Conservation (phyloP, 192 early-diverging fungal species). For the Kappamyces sp. region DNA sequence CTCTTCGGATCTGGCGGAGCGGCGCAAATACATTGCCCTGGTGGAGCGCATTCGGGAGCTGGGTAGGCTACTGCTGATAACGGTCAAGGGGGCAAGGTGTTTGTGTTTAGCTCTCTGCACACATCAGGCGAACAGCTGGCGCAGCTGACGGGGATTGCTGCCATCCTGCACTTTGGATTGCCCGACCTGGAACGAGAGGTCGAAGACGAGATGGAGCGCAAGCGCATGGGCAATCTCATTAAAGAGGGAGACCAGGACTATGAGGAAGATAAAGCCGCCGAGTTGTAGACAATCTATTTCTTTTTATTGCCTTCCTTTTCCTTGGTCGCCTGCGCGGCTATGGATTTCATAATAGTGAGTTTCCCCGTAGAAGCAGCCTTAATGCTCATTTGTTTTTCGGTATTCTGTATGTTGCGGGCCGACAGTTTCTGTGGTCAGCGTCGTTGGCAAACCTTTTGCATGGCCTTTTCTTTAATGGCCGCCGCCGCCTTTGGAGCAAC, state of each 20-base stretch:
- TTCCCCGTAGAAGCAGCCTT: conserved; percentile 69
- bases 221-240: conserved; percentile 1
- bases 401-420: conserved; percentile 34
- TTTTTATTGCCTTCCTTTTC: conserved; percentile 39
- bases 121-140: conserved; percentile 93
- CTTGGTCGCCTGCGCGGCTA: conserved; percentile 53
- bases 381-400: conserved; percentile 59
- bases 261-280: conserved; percentile 1
- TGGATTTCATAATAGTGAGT: conserved; percentile 69
- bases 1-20: conserved; percentile 75
- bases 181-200: conserved; percentile 72
- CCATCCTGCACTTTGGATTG: conserved; percentile 87
- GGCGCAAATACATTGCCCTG: conserved; percentile 79
- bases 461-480: conserved; percentile 15
- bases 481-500: neutral
- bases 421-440: conserved; percentile 24
- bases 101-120: conserved; percentile 89
- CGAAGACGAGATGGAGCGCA: conserved; percentile 14
- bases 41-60: no score
- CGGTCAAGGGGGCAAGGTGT: conserved; percentile 66
- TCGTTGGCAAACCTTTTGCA: conserved; percentile 14
- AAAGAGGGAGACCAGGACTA: conserved; percentile 8
- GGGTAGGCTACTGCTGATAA: no score
- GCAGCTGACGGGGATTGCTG: conserved; percentile 92
- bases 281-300: conserved; percentile 5